Base-by-base conservation (phyloP, 2,329 filamentous ascomycete genomes). In the Ophiostoma novo-ulmi region DNA sequence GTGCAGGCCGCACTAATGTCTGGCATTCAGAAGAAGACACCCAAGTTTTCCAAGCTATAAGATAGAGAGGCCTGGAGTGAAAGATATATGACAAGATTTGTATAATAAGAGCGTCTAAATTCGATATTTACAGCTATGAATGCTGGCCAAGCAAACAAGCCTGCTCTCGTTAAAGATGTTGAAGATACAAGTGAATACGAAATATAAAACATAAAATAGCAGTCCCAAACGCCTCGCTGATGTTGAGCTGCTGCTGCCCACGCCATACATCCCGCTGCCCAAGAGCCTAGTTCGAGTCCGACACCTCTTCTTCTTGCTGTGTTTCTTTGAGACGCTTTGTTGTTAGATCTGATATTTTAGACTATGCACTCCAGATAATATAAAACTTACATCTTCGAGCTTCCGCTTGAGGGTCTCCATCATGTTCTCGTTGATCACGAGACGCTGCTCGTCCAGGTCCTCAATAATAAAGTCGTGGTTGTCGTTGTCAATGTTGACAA, bases 1-100 rank as follows among this genome's bases (percentile, higher is more conserved):
- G 85, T 97, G 63, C 81, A 87, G 77, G 82, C 85, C 72, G 93
- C 94, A 0, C 83, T 97, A 78, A 77, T 91, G 78, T 92, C 91
- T 55, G 91, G 91, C 10, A 78, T 97, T 73, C 85, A 91, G 80
- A 97, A 91, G 85, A 89, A 84, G 74, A 94, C 87, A 77, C 90
- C 93, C 14, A 91, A 83, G 22, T 98, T 97, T 82, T 89, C 89
- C 79, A 98, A 97, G 82, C 80, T 97, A 76, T 97, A 80, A 22
- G 11, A 13, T 39, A 10, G n/a, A 39, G 39, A 14, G 4, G 35
- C 52, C 36, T 5, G 14, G 48, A 26, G 5, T 35, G 55, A 48
- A 48, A 7, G 44, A 48, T 48, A 8, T n/a, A 48, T 20, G 17
- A 36, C 63, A 65, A 36, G 20, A 38, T 38, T 66, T 48, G 65